phyloP scores from a whole-genome alignment of 1,284 basidiomycete genomes.

The Albatrellus sp. region DNA sequence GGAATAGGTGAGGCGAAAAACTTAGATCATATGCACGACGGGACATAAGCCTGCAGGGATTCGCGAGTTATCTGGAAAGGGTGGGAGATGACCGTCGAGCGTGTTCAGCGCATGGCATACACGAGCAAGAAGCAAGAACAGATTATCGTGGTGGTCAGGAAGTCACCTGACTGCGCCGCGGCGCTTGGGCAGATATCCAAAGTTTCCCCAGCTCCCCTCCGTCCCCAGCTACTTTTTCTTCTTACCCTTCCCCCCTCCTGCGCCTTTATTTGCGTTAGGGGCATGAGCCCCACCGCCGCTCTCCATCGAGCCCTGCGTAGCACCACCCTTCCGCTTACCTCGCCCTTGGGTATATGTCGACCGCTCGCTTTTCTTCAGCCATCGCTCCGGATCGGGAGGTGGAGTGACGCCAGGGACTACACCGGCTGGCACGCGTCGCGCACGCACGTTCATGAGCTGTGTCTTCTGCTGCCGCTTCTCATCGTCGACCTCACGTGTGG shows the following conservation, averaged over 20 bases:
- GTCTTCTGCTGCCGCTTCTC: constrained; percentile 12
- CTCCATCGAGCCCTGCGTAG: constrained; percentile 47
- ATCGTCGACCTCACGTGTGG: constrained; percentile 16
- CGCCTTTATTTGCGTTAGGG: constrained; percentile 16
- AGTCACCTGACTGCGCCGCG: not conserved
- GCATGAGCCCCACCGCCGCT: constrained; percentile 14
- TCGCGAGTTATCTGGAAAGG: too few species aligned
- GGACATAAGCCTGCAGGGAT: too few species aligned
- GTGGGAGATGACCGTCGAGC: not conserved
- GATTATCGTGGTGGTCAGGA: not conserved
- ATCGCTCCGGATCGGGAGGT: constrained; percentile 67
- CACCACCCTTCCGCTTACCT: constrained; percentile 43
- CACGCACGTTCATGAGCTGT: constrained; percentile 41
- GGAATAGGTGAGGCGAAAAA: too few species aligned
- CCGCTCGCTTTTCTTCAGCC: constrained; percentile 72
- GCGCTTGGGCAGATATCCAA: too few species aligned
- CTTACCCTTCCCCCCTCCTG: constrained; percentile 33
- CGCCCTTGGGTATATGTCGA: constrained; percentile 35
- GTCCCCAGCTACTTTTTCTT: constrained; percentile 29
- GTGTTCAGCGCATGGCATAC: constrained; percentile 1
- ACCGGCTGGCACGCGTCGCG: constrained; percentile 56
- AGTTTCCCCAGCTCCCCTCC: too few species aligned
- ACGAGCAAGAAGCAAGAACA: not conserved
- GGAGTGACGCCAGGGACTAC: constrained; percentile 66
- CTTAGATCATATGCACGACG: too few species aligned